Percentiles rank a stretch among this genome's conserved stretches.
Evolutionary conservation across 176 grass and related monocot genomes (phyloP).

Genomic region (Triticum timopheevii): DNA sequence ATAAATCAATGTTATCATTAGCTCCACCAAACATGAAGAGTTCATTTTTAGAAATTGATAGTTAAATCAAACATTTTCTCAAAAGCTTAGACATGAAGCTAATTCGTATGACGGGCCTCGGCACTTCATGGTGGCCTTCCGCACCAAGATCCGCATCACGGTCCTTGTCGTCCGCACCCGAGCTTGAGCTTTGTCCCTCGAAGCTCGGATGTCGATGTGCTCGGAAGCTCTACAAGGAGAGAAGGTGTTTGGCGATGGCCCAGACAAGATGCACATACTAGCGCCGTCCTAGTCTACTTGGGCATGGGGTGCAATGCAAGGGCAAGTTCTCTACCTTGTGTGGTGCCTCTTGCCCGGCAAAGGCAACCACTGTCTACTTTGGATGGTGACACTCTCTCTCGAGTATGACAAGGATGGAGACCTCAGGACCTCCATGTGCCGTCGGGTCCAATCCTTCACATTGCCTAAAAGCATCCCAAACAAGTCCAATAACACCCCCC

Average conservation of each 20-base stretch:
- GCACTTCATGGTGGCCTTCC: neutral
- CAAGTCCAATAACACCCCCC: no score
- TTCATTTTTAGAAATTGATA: no score
- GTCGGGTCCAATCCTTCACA: no score
- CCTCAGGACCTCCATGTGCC: no score
- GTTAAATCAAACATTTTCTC: no score
- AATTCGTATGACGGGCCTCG: rapidly evolving
- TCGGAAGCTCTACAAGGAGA: neutral
- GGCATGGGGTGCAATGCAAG: neutral
- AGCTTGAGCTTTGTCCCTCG: neutral
- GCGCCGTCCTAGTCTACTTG: neutral
- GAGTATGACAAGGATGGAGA: neutral
- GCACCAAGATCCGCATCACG: neutral
- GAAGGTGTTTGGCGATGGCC: neutral
- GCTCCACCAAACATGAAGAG: no score
- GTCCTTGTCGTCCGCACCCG: neutral
- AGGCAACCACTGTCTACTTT: neutral
- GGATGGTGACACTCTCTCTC: neutral
- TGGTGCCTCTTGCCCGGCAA: no score
- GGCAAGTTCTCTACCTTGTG: slow-evolving; percentile 5
- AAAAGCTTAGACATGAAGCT: no score
- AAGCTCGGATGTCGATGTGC: neutral
- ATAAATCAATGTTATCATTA: no score
- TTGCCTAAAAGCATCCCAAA: no score
- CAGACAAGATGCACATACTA: neutral